Base-by-base conservation (phyloP, 352 stramenopile species). In the Poterioochromonas sp. region DNA sequence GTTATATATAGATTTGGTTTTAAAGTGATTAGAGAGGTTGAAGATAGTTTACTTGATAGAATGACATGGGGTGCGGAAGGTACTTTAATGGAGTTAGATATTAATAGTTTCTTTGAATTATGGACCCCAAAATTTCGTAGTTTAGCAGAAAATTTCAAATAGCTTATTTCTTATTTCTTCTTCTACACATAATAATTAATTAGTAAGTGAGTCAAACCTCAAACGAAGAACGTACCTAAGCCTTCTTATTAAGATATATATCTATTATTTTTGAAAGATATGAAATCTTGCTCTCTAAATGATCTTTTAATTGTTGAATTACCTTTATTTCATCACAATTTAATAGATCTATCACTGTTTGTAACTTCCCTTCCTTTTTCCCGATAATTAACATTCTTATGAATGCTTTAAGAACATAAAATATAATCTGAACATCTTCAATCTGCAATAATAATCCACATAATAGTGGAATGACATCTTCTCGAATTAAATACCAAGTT, bases 241-340 rank as follows among this genome's bases (percentile, higher is more conserved):
- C n/a, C n/a, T n/a, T n/a, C n/a, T n/a, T n/a, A n/a, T n/a, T n/a
- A n/a, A n/a, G n/a, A n/a, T n/a, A n/a, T n/a, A n/a, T n/a, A n/a
- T n/a, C n/a, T 78, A 99, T 81, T 79, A 93, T 90, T 51, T 60
- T 26, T 34, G 60, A 43, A 35, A 22, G 60, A 73, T 91, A 86
- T 68, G 91, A 98, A 86, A 95, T 91, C 41, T 92, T 91, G 87
- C 97, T 89, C 83, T 96, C 94, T 79, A 96, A 89, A 80, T 98
- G 95, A 81, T 96, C 94, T 83, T 98, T 94, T 44, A 99, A 85
- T 39, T 97, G 91, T 87, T 99, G 93, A 78, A 98, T 96, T 83
- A 97, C 92, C 80, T 94, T 93, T 40, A 98, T 84, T 73, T 94
- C 95, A 73, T 97, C 93, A 41, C 90, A 90, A 85, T 99, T 94